These are phyloP conservation scores for Fusarium setosum DNA, from an alignment of 2,329 filamentous ascomycete species.

Conservation along the genomic window DNA sequence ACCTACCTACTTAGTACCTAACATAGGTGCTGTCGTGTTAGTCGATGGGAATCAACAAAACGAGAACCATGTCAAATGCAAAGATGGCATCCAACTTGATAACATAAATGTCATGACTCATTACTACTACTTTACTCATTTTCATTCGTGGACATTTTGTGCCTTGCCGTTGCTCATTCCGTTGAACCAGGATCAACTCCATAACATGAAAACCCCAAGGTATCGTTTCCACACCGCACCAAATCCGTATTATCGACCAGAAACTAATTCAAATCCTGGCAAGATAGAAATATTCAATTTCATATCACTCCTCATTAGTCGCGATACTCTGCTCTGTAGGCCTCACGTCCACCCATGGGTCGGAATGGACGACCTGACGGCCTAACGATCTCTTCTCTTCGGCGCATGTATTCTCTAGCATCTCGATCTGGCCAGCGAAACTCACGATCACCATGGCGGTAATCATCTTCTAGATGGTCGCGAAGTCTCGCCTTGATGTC, in stretches of 20 bases:
- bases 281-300: background rate
- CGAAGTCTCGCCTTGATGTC: constrained; percentile 18
- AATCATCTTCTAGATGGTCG: background rate
- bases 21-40: no score
- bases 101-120: background rate
- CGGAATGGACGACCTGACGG: constrained; percentile 1
- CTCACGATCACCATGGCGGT: constrained; percentile 1
- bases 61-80: no score
- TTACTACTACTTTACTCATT: background rate
- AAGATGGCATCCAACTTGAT: background rate
- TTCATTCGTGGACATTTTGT: background rate
- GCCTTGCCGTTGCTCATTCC: background rate
- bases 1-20: no score
- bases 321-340: background rate
- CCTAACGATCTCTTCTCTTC: constrained; percentile 1
- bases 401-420: constrained; percentile 33
- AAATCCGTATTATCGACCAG: background rate
- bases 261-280: background rate
- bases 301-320: background rate
- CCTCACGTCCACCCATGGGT: background rate
- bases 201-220: background rate
- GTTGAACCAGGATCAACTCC: background rate
- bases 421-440: constrained; percentile 30
- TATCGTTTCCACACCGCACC: background rate
- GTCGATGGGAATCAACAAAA: no score